phyloP scores from a whole-genome alignment of 2,329 filamentous ascomycete species.

The Cordyceps militaris region DNA sequence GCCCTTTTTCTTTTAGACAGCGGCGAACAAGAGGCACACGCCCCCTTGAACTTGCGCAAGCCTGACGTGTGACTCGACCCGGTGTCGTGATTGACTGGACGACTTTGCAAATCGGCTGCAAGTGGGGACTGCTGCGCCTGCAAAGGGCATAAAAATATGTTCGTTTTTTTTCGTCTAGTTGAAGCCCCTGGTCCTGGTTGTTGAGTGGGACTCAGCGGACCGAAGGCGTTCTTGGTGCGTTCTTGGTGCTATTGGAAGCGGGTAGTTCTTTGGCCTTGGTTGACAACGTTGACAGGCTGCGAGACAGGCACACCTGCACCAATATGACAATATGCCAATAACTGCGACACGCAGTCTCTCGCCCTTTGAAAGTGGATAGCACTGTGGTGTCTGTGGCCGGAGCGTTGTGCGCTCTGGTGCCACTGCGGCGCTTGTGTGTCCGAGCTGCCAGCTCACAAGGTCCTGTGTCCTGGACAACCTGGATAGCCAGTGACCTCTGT shows the following conservation, averaged over 20 bases:
- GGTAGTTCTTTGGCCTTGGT: background rate
- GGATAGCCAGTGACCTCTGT: constrained; percentile 6
- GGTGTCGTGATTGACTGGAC: constrained; percentile 15
- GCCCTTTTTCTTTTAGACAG: background rate
- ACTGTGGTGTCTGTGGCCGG: background rate
- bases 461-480: constrained; percentile 6
- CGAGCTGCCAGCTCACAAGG: constrained; percentile 9
- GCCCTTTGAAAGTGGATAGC: constrained; percentile 8
- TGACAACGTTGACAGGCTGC: constrained; percentile 7
- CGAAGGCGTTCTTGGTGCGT: constrained; percentile 8
- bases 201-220: constrained; percentile 8
- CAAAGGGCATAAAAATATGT: constrained; percentile 5
- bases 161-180: background rate
- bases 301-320: background rate
- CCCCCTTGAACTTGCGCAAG: constrained; percentile 9
- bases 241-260: constrained; percentile 1
- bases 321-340: background rate
- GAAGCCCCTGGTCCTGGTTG: background rate
- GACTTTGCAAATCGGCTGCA: constrained; percentile 12
- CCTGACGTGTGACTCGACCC: constrained; percentile 13
- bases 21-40: constrained; percentile 1
- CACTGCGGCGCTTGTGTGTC: constrained; percentile 3
- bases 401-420: background rate
- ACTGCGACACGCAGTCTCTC: background rate
- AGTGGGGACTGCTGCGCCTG: constrained; percentile 11